Conservation (phyloP, 2,329 filamentous ascomycete species). For the Epichloe typhina region DNA sequence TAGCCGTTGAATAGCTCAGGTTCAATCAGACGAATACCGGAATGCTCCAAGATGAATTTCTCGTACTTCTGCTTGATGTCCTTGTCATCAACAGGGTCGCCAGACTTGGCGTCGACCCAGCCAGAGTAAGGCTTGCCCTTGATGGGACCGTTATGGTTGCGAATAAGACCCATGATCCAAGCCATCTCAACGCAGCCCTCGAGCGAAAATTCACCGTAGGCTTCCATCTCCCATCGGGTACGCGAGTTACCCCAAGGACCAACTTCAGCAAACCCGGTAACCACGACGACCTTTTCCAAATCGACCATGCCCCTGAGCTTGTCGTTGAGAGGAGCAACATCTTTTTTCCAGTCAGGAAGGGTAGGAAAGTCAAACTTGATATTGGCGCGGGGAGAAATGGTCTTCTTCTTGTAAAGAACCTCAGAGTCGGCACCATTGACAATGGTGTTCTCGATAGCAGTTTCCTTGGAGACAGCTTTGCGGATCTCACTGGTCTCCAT, state of each 20-base stretch:
- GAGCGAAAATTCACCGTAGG: constrained; percentile 87
- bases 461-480: constrained; percentile 89
- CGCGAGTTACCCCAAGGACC: constrained; percentile 98
- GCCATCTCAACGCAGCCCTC: constrained; percentile 99
- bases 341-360: constrained; percentile 81
- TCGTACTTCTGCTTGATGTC: constrained; percentile 97
- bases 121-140: constrained; percentile 96
- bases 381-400: constrained; percentile 86
- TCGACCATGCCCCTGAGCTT: constrained; percentile 96
- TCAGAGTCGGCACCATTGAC: constrained; percentile 91
- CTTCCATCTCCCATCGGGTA: constrained; percentile 99
- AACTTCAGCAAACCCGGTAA: constrained; percentile 91
- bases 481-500: constrained; percentile 92
- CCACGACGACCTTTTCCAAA: constrained; percentile 92
- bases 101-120: constrained; percentile 90
- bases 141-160: constrained; percentile 90
- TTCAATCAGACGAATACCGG: constrained; percentile 94
- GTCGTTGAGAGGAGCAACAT: constrained; percentile 77
- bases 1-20: constrained; percentile 94
- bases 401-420: constrained; percentile 86
- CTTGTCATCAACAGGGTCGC: constrained; percentile 94
- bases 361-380: constrained; percentile 94
- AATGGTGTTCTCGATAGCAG: constrained; percentile 89
- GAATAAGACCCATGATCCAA: constrained; percentile 99
- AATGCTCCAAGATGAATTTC: constrained; percentile 90